Base-by-base conservation (phyloP, 345 rosid genomes). In the Arabis alpina region DNA sequence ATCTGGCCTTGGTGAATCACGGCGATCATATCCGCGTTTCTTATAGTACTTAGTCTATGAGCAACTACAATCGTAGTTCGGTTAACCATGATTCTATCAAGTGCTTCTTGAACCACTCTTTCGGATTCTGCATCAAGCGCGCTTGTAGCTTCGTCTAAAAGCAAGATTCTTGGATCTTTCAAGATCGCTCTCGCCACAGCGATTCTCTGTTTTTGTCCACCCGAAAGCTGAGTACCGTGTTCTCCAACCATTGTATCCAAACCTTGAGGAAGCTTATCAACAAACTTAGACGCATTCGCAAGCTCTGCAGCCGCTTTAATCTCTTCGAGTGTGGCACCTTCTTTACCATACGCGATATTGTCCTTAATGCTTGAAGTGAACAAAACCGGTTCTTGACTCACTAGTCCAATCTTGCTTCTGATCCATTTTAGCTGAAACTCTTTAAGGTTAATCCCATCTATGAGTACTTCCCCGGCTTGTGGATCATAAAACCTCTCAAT, bases 171-270 rank as follows among this genome's bases (percentile, higher is more conserved):
- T 0, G 89, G 96, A 56, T 88, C 85, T 64, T 87, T 87, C 5
- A 89, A 47, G 23, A 85, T 86, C 15, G 96, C 92, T 72, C 92
- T 79, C 2, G 93, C 86, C 70, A 87, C 85, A 4, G 90, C 96
- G 14, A 89, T 68, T 71, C 92, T 85, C 80, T 88, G 95, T 76
- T 91, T 88, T 53, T 88, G 96, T 10, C 97, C 97, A 10, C 96
- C 88, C 1, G 96, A 91, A 11, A 91, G 82, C 76, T 83, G 91
- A 58, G 83, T 83, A 39, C 96, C 97, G 45, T 85, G 96, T 70
- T 91, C 96, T 4, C 97, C 97, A 45, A 87, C 96, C 86, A 76
- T 78, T 25, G 91, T 88, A 39, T 87, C 86, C 10, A 88, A 43
- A 63, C 96, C 96, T 82, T 82, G 79, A 67, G 96, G 91, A 42